Percentiles rank a stretch among this genome's conserved stretches.
Evolutionary conservation across 768 basidiomycete species (phyloP).

Genomic region (Punctularia strigosozonata): DNA sequence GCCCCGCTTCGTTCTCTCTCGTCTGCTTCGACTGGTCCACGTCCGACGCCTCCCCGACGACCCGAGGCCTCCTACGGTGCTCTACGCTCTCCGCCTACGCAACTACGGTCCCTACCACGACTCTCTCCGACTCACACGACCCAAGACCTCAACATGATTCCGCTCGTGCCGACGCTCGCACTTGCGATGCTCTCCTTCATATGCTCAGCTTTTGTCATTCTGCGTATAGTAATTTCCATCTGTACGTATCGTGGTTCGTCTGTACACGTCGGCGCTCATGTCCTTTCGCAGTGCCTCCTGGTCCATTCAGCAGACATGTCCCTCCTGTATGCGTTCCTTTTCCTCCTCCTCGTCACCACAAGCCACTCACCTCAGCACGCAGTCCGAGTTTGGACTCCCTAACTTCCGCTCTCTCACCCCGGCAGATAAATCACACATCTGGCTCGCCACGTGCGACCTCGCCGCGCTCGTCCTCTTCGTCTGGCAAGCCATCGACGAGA

Average conservation of each 20-base stretch:
- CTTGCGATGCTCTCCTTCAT: conserved; percentile 64
- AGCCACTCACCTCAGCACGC: conserved; percentile 10
- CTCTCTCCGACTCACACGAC: no score
- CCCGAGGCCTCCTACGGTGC: no score
- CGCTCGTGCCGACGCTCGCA: conserved; percentile 52
- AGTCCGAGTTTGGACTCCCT: conserved; percentile 71
- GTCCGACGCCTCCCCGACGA: no score
- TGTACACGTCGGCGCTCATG: no score
- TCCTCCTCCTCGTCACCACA: conserved; percentile 9
- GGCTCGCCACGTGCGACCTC: conserved; percentile 60
- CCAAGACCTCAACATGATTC: conserved; percentile 36
- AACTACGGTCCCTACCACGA: no score
- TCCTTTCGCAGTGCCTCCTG: no score
- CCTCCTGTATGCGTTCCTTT: conserved; percentile 41
- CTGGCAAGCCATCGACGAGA: conserved; percentile 53
- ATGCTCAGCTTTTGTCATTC: conserved; percentile 63
- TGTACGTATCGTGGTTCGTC: no score
- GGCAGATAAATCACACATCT: conserved; percentile 61
- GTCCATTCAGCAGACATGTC: conserved; percentile 62
- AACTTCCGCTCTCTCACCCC: conserved; percentile 54
- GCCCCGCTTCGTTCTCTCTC: no score
- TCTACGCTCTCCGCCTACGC: no score
- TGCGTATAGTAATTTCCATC: conserved; percentile 66
- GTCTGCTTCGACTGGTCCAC: no score
- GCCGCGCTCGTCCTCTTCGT: conserved; percentile 49